phyloP scores from a whole-genome alignment of 1,139 yeast genomes.

The Saccharomyces hybrid region DNA sequence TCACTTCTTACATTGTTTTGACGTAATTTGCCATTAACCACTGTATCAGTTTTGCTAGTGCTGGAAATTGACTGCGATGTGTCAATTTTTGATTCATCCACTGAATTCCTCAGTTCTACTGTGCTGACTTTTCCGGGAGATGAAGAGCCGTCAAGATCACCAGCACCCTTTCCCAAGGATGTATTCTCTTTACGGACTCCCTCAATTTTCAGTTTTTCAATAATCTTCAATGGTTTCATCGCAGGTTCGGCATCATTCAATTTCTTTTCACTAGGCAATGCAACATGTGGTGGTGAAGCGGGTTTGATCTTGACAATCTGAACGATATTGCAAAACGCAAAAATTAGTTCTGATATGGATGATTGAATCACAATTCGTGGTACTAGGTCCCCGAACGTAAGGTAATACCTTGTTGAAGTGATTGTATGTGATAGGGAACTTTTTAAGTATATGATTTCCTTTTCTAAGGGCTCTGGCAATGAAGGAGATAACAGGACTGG shows the following conservation, averaged over 20 bases:
- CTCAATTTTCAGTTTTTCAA: neutral
- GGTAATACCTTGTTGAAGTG: conserved; percentile 70
- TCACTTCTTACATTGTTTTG: neutral
- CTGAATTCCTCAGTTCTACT: neutral
- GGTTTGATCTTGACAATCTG: conserved; percentile 34
- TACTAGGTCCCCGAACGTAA: conserved; percentile 46
- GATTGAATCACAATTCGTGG: conserved; percentile 69
- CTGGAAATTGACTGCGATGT: neutral
- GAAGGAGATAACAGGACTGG: neutral
- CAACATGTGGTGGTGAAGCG: neutral
- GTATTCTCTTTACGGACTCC: neutral
- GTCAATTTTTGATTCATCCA: neutral
- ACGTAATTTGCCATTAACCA: no score
- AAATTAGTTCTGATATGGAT: conserved; percentile 65
- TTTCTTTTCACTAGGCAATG: neutral
- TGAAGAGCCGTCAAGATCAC: neutral
- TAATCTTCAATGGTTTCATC: neutral
- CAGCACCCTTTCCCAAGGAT: neutral
- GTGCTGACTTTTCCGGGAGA: neutral
- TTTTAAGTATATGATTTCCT: conserved; percentile 18
- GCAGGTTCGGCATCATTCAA: neutral
- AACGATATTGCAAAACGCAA: conserved; percentile 61
- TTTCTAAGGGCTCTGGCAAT: neutral
- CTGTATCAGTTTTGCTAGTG: neutral
- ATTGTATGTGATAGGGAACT: conserved; percentile 56